A percentile compares a stretch with the other conserved stretches of the same genome.
Conservation (phyloP, 805 yeast species). For the Candida mattraensis region DNA sequence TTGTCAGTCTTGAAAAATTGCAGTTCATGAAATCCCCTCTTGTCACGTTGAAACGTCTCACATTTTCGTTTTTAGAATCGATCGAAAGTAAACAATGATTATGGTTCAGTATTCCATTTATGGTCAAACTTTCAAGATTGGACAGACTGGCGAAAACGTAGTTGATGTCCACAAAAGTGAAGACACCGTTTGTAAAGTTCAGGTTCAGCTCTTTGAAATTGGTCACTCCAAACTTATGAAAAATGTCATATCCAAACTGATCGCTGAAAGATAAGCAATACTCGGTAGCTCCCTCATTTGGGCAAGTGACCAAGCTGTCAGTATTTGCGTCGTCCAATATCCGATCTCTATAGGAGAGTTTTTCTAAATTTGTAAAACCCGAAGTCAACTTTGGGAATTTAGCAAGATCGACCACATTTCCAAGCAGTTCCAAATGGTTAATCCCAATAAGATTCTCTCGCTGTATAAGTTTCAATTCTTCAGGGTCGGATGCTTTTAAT, state of each 20-base stretch:
- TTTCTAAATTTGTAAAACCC: conserved; percentile 1
- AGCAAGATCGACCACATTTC: conserved; percentile 1
- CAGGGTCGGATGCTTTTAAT: background rate
- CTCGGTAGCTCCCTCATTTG: conserved; percentile 3
- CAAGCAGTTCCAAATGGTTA: conserved; percentile 8
- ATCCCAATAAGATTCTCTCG: background rate
- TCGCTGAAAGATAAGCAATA: conserved; percentile 9
- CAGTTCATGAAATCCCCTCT: conserved; percentile 13
- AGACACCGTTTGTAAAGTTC: conserved; percentile 4
- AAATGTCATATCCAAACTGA: conserved; percentile 2
- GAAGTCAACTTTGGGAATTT: background rate
- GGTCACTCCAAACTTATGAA: conserved; percentile 8
- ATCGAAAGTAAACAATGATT: conserved; percentile 3
- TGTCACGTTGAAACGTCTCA: conserved; percentile 16
- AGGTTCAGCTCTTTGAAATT: conserved; percentile 13
- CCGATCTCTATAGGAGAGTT: conserved; percentile 9
- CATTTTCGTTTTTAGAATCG: background rate
- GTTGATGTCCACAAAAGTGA: conserved; percentile 11
- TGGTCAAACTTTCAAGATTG: conserved; percentile 15
- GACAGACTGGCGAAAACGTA: conserved; percentile 10
- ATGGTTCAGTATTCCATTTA: conserved; percentile 13
- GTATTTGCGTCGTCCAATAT: background rate
- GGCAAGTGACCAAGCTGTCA: conserved; percentile 1
- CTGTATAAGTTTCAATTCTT: background rate
- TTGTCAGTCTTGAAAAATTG: conserved; percentile 12